These are phyloP conservation scores for Gossypium raimondii DNA, from an alignment of 345 rosid species.

Conservation along the genomic window DNA sequence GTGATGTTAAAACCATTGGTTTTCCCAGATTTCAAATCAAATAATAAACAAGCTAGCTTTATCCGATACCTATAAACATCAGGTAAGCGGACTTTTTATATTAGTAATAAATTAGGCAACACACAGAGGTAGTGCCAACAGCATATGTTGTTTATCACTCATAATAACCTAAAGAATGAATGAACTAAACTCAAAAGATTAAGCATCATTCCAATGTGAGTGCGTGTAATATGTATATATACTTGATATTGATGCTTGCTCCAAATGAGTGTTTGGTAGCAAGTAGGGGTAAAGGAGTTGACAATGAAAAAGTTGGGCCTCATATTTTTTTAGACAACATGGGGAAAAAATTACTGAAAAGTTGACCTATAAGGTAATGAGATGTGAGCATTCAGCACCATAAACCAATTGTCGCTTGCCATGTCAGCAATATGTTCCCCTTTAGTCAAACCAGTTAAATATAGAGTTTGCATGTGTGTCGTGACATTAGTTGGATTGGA, in stretches of 20 bases:
- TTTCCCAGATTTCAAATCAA: neutral
- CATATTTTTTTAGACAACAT: conserved; percentile 12
- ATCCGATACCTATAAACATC: neutral
- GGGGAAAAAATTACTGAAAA: conserved; percentile 25
- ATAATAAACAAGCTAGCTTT: neutral
- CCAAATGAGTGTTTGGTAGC: conserved; percentile 17
- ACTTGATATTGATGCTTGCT: conserved; percentile 26
- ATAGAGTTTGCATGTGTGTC: neutral
- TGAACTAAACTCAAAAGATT: neutral
- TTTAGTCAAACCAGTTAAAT: neutral
- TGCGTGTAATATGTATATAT: neutral
- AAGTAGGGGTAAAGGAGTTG: conserved; percentile 34
- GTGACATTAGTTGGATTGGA: neutral
- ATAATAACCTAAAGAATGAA: conserved; percentile 1
- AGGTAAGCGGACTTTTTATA: neutral
- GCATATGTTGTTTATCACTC: conserved; percentile 36
- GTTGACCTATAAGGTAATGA: neutral
- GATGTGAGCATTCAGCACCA: neutral
- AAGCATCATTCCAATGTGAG: neutral
- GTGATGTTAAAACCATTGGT: neutral
- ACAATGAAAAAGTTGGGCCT: conserved; percentile 35
- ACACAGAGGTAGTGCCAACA: conserved; percentile 36
- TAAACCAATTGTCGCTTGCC: neutral
- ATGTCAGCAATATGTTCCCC: neutral
- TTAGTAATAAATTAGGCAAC: conserved; percentile 2